Evolutionary conservation across 2,329 filamentous ascomycete species (phyloP), one percentile per base, ranked within the genome.

Genomic region (Hypoxylon sp.): DNA sequence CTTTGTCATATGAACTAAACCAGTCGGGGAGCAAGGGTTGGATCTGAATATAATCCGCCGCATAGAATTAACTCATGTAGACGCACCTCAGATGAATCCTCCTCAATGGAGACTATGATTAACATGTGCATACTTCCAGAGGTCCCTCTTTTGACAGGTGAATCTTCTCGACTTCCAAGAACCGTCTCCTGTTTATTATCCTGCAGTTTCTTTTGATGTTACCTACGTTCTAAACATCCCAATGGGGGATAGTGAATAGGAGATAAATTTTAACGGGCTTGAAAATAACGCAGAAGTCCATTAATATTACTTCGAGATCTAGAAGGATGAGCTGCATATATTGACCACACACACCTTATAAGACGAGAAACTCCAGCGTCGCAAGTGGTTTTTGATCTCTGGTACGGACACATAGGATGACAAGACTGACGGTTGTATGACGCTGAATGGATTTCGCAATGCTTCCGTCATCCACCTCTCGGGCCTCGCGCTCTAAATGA

Each of bases 401-500:
- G 46, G 46, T 48, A n/a, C 3, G 9, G 10, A 37, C 19, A 10
- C 33, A 19, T 33, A 10, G 35, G 5, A 22, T 33, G 37, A 42
- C 14, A n/a, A 55, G 26, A 10, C 24, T 33, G 39, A 57, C 14
- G 22, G 24, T 24, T 47, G 26, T 57, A 57, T 31, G 37, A 57
- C 53, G 39, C 52, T 29, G 52, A 11, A 5, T 29, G 35, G 6
- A 14, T 17, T 19, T 29, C 14, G 22, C 37, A 44, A 55, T 42
- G 5, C 6, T 42, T 24, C n/a, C 14, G 14, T 42, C 14, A 24
- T 8, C 8, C 37, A 17, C 14, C 22, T 3, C 17, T 26, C 22
- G 14, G 31, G 29, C 2, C 8, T 19, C 10, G n/a, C n/a, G n/a
- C n/a, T n/a, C n/a, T n/a, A n/a, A n/a, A n/a, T n/a, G n/a, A n/a